Conservation (phyloP, 2,329 filamentous ascomycete species). For the Colletotrichum paranaense region DNA sequence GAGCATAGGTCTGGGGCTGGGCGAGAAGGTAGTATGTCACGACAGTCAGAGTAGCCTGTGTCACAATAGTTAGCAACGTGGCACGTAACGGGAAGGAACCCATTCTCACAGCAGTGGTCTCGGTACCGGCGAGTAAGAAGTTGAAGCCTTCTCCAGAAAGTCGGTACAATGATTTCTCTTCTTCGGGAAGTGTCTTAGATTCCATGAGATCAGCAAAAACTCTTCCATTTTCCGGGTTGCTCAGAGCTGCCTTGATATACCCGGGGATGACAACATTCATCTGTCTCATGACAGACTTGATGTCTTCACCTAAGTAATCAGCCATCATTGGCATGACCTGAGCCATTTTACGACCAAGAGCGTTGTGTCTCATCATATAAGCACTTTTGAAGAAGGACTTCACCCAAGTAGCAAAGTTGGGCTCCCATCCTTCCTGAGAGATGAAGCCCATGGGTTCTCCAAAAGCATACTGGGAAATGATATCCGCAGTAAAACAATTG, state of each 20-base stretch:
- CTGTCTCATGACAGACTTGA: slow-evolving; percentile 41
- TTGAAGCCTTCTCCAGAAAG: slow-evolving; percentile 30
- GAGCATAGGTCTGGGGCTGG: slow-evolving; percentile 37
- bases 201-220: slow-evolving; percentile 43
- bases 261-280: slow-evolving; percentile 41
- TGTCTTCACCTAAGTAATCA: slow-evolving; percentile 39
- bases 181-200: slow-evolving; percentile 36
- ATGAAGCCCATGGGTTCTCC: slow-evolving; percentile 47
- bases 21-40: slow-evolving; percentile 44
- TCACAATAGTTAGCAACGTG: background rate
- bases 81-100: background rate
- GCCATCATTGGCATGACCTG: slow-evolving; percentile 40
- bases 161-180: slow-evolving; percentile 32
- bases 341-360: slow-evolving; percentile 41
- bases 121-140: slow-evolving; percentile 66
- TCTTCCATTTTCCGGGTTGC: slow-evolving; percentile 39
- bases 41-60: slow-evolving; percentile 41
- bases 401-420: slow-evolving; percentile 49
- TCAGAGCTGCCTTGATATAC: slow-evolving; percentile 39
- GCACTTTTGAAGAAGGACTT: slow-evolving; percentile 45
- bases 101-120: slow-evolving; percentile 51
- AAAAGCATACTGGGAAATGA: slow-evolving; percentile 51
- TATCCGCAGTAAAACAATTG: slow-evolving; percentile 52
- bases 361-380: slow-evolving; percentile 47
- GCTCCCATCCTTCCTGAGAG: slow-evolving; percentile 44